Evolutionary conservation across 495 filamentous ascomycete species (phyloP).

Genomic region (Aspergillus indologenus): DNA sequence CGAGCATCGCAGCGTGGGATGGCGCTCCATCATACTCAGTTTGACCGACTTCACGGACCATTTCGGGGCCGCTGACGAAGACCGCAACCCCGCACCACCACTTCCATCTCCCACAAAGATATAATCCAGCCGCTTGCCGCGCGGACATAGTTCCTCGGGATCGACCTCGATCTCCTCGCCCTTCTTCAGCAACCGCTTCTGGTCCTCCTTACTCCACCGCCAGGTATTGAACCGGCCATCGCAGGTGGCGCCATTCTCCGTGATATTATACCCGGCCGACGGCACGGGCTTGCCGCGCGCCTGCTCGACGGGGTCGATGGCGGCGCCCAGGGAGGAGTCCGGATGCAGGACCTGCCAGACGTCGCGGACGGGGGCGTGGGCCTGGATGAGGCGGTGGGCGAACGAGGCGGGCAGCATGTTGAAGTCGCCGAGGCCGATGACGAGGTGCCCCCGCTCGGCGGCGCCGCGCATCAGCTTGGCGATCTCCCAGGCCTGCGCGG

Average conservation of each 20-base stretch:
- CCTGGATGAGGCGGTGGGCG: constrained; percentile 78
- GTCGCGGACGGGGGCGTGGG: constrained; percentile 75
- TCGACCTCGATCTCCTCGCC: constrained; percentile 56
- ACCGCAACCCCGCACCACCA: constrained; percentile 30
- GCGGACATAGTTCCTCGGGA: constrained; percentile 59
- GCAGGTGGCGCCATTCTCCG: constrained; percentile 81
- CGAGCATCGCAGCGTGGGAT: constrained; percentile 77
- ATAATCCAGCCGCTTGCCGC: constrained; percentile 89
- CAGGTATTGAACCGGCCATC: constrained; percentile 87
- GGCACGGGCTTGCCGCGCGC: constrained; percentile 51
- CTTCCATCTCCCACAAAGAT: constrained; percentile 67
- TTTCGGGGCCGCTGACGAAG: too few species aligned
- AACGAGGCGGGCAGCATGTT: constrained; percentile 90
- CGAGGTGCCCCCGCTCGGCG: constrained; percentile 77
- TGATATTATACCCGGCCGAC: constrained; percentile 70
- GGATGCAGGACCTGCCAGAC: constrained; percentile 79
- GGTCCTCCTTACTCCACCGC: constrained; percentile 72
- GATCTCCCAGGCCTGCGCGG: constrained; percentile 96
- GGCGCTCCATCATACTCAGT: constrained; percentile 79
- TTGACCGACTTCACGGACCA: constrained; percentile 67
- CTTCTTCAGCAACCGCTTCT: constrained; percentile 52
- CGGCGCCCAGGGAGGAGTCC: constrained; percentile 70
- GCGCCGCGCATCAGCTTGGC: constrained; percentile 85
- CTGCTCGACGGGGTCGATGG: constrained; percentile 60
- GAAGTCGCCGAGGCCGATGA: constrained; percentile 86